Percentiles rank a stretch among this genome's conserved stretches.
phyloP scores from a whole-genome alignment of 305 asterid species.

The Fraxinus dipetala region DNA sequence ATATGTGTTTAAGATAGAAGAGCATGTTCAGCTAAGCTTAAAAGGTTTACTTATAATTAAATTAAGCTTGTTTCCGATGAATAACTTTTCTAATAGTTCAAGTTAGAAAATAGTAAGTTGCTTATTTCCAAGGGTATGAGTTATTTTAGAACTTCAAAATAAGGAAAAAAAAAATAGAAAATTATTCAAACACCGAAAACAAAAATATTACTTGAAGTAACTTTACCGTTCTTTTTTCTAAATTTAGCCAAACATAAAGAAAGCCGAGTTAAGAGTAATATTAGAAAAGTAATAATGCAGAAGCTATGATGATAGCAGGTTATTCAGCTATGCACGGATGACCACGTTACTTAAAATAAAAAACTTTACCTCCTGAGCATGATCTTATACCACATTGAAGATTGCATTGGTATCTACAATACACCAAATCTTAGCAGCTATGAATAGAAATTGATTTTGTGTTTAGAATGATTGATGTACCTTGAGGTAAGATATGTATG shows the following conservation, averaged over 20 bases:
- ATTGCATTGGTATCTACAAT: not conserved
- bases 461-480: constrained; percentile 28
- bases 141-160: not conserved
- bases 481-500: constrained; percentile 72
- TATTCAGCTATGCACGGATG: not conserved
- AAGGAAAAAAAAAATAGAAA: not conserved
- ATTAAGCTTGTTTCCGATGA: not conserved
- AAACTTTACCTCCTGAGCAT: not conserved
- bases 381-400: not conserved
- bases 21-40: not conserved
- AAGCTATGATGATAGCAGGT: not conserved
- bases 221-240: not conserved
- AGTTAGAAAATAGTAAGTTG: not conserved
- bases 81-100: not conserved
- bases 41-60: not conserved
- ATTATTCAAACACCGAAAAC: not conserved
- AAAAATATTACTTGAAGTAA: not conserved
- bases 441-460: not conserved
- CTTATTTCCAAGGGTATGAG: not conserved
- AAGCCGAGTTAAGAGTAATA: not conserved
- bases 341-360: not conserved
- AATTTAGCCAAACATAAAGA: not conserved
- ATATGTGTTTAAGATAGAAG: not conserved
- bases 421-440: not conserved
- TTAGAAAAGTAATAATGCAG: not conserved